A percentile compares a stretch with the other conserved stretches of the same genome.
phyloP scores from a whole-genome alignment of 2,329 filamentous ascomycete species.

The Verticillium nonalfalfae region DNA sequence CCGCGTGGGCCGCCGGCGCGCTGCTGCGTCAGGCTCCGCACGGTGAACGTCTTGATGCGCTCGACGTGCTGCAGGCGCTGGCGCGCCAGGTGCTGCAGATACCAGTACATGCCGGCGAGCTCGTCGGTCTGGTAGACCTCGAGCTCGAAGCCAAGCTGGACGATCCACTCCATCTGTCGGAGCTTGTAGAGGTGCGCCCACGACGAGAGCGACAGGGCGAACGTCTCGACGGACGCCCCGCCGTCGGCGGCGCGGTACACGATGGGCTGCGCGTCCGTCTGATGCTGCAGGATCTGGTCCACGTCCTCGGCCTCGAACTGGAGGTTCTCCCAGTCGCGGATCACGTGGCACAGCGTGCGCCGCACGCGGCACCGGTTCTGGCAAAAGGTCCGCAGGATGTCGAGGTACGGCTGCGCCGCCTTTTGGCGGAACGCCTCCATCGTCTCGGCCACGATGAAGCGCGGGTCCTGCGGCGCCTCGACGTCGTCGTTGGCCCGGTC shows the following conservation, averaged over 20 bases:
- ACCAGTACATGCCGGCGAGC: constrained; percentile 84
- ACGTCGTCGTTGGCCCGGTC: constrained; percentile 70
- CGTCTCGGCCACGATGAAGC: constrained; percentile 63
- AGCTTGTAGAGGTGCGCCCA: constrained; percentile 92
- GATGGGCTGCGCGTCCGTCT: constrained; percentile 55
- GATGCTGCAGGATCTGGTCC: constrained; percentile 59
- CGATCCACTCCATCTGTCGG: constrained; percentile 77
- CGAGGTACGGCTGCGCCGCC: constrained; percentile 67
- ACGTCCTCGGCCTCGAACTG: constrained; percentile 77
- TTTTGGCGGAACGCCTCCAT: constrained; percentile 65
- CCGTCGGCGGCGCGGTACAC: constrained; percentile 31
- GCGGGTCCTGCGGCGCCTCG: constrained; percentile 66
- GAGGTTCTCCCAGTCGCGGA: constrained; percentile 76
- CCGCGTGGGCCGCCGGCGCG: background rate
- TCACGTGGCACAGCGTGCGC: constrained; percentile 79
- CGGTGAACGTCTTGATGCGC: constrained; percentile 63
- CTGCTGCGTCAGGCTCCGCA: constrained; percentile 28
- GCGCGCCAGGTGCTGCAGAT: constrained; percentile 68
- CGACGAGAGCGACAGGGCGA: constrained; percentile 69
- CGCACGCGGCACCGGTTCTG: constrained; percentile 87
- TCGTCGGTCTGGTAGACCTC: constrained; percentile 85
- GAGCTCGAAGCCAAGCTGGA: constrained; percentile 91
- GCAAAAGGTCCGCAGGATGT: constrained; percentile 76
- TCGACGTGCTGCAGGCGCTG: constrained; percentile 64
- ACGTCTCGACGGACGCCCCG: constrained; percentile 43